A percentile compares a stretch with the other conserved stretches of the same genome.
Conservation (phyloP, 2,329 filamentous ascomycete genomes). For the Aspergillus sp. region DNA sequence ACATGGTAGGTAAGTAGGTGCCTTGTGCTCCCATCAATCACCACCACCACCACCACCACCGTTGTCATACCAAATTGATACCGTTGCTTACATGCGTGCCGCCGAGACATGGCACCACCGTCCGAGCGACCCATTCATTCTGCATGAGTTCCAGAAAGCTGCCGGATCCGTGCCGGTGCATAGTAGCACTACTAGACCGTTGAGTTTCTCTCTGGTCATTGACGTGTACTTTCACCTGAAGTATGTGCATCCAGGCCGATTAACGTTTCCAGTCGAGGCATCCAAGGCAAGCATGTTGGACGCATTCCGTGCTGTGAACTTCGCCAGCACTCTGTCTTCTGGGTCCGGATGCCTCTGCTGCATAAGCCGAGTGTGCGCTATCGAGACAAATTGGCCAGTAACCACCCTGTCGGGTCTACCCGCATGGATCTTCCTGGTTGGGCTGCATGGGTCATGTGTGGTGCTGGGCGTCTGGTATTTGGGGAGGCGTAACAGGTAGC, state of each 20-base stretch:
- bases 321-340: background rate
- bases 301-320: background rate
- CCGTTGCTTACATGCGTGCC: conserved; percentile 1
- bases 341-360: background rate
- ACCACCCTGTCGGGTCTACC: conserved; percentile 24
- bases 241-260: background rate
- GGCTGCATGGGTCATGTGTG: conserved; percentile 2
- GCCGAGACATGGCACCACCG: background rate
- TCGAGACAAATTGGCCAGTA: conserved; percentile 10
- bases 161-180: background rate
- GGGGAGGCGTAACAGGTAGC: background rate
- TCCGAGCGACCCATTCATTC: background rate
- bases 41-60: background rate
- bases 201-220: background rate
- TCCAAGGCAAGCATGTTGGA: too few species aligned
- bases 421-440: conserved; percentile 8
- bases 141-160: background rate
- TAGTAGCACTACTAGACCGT: background rate
- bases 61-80: background rate
- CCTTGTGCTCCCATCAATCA: background rate
- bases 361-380: background rate
- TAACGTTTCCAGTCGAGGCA: background rate
- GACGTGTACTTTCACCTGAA: background rate
- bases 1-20: background rate
- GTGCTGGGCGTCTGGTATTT: background rate